These are phyloP conservation scores for Neurospora hispaniola DNA, from an alignment of 495 filamentous ascomycete species.

Conservation along the genomic window DNA sequence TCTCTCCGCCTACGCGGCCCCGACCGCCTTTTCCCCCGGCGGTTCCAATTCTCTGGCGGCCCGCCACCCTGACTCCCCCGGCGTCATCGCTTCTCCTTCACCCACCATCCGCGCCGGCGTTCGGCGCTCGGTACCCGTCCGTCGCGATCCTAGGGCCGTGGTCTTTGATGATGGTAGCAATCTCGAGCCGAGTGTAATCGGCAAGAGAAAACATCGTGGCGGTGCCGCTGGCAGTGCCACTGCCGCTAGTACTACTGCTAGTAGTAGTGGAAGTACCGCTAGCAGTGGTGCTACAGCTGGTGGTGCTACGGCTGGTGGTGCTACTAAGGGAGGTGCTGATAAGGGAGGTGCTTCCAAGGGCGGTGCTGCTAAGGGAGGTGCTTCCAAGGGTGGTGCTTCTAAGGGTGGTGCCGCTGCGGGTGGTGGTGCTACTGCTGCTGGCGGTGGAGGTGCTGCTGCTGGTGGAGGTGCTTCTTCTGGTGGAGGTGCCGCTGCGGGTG, in stretches of 20 bases:
- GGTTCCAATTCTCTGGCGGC: neutral
- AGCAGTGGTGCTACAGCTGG: no score
- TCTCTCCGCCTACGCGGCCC: neutral
- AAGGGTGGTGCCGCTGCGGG: no score
- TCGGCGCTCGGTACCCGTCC: neutral
- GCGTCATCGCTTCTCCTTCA: neutral
- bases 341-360: neutral
- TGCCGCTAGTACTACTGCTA: no score
- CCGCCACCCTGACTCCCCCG: neutral
- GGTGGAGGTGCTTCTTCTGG: neutral
- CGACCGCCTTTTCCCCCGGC: neutral
- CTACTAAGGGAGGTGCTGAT: neutral
- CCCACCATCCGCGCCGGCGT: neutral
- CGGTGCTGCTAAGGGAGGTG: neutral
- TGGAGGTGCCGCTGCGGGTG: neutral
- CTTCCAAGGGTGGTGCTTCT: neutral
- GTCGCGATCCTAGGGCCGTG: neutral
- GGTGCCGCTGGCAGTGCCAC: neutral
- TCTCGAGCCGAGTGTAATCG: neutral
- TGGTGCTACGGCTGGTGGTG: no score
- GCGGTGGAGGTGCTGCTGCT: no score
- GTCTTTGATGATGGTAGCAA: neutral
- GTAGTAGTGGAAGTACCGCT: neutral
- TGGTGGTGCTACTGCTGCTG: no score
- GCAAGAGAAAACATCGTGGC: neutral